These are phyloP conservation scores for Mycena pura DNA, from an alignment of 768 basidiomycete species.

Conservation along the genomic window DNA sequence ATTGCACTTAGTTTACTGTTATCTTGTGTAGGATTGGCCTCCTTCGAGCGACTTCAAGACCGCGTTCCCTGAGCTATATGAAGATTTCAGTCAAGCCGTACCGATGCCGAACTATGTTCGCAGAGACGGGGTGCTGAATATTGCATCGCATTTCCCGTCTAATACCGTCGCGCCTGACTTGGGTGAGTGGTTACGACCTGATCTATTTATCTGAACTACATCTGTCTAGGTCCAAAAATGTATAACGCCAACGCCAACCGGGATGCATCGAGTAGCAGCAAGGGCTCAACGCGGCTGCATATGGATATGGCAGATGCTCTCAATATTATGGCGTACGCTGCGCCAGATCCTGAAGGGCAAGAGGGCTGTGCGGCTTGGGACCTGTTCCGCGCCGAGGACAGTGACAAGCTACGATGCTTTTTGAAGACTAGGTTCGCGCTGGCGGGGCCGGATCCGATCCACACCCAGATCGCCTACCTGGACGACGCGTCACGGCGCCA, in stretches of 20 bases:
- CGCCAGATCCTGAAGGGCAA: conserved; percentile 59
- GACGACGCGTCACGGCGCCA: conserved; percentile 71
- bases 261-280: conserved; percentile 60
- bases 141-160: conserved; percentile 87
- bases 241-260: conserved; percentile 87
- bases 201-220: conserved; percentile 8
- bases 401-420: conserved; percentile 78
- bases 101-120: conserved; percentile 92
- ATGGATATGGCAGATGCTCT: conserved; percentile 96
- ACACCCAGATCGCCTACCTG: conserved; percentile 88
- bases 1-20: neutral
- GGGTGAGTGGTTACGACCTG: conserved; percentile 50
- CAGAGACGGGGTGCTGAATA: conserved; percentile 86
- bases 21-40: conserved; percentile 83
- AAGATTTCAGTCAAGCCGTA: conserved; percentile 83
- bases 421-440: conserved; percentile 67
- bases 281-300: conserved; percentile 87
- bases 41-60: conserved; percentile 84
- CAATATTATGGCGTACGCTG: conserved; percentile 87
- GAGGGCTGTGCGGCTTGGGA: conserved; percentile 93
- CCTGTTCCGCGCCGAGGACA: conserved; percentile 82
- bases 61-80: conserved; percentile 83
- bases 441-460: conserved; percentile 82
- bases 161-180: conserved; percentile 84
- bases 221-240: conserved; percentile 83